Conservation (phyloP, 768 basidiomycete genomes). For the Kwoniella sp. region DNA sequence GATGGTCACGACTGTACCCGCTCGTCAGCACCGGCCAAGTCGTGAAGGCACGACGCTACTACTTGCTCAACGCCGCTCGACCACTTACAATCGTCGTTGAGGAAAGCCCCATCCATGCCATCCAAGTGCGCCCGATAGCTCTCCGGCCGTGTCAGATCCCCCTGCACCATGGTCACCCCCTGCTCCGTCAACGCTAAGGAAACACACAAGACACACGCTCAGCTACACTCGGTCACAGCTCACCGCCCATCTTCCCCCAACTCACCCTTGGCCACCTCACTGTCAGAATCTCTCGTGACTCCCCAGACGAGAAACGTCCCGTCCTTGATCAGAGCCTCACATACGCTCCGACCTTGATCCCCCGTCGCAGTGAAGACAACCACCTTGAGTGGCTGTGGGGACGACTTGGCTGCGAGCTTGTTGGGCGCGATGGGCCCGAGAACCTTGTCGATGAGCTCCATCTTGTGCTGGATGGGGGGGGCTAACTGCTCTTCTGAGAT, state of each 20-base stretch:
- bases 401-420: constrained; percentile 1
- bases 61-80: background rate
- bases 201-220: background rate
- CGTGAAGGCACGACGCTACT: background rate
- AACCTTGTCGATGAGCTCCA: constrained; percentile 11
- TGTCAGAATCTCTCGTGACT: constrained; percentile 8
- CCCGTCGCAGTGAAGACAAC: constrained; percentile 23
- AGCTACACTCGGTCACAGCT: too few species aligned
- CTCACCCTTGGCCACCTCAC: constrained; percentile 11
- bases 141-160: constrained; percentile 10
- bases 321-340: constrained; percentile 9
- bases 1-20: constrained; percentile 3
- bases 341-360: constrained; percentile 20
- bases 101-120: constrained; percentile 20
- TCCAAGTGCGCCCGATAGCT: constrained; percentile 13
- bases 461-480: too few species aligned
- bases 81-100: constrained; percentile 24
- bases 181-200: background rate
- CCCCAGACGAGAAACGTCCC: constrained; percentile 16
- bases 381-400: constrained; percentile 2
- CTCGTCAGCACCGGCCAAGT: background rate
- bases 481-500: too few species aligned
- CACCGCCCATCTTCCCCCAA: background rate
- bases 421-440: constrained; percentile 17
- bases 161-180: constrained; percentile 20